Conservation (phyloP, 2,329 filamentous ascomycete genomes). For the Sporothrix phasma region DNA sequence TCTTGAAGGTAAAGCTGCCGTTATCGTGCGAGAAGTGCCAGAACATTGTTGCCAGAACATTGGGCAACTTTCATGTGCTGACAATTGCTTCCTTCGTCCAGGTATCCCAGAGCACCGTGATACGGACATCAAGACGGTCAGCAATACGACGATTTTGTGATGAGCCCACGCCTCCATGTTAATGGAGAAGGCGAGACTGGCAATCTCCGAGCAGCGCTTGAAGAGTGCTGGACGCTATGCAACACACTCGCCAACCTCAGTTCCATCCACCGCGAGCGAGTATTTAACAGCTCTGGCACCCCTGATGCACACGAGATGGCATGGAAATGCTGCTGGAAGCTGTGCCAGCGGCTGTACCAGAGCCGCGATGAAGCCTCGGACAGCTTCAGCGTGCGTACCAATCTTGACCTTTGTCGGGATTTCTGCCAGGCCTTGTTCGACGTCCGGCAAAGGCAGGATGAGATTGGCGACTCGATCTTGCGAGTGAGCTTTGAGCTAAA, state of each 20-base stretch:
- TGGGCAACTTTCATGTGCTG: background rate
- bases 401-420: conserved; percentile 77
- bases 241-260: conserved; percentile 82
- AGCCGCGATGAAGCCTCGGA: conserved; percentile 62
- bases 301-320: conserved; percentile 75
- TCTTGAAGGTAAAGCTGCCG: conserved; percentile 56
- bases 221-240: conserved; percentile 89
- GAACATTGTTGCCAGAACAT: no score
- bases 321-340: conserved; percentile 88
- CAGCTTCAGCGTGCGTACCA: conserved; percentile 57
- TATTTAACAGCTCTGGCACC: conserved; percentile 64
- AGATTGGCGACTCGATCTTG: conserved; percentile 73
- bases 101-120: conserved; percentile 43
- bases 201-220: conserved; percentile 64
- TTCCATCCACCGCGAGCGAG: conserved; percentile 68
- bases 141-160: conserved; percentile 39
- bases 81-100: conserved; percentile 21
- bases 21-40: conserved; percentile 7
- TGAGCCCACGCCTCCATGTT: conserved; percentile 30
- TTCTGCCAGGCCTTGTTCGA: conserved; percentile 91
- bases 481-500: conserved; percentile 91
- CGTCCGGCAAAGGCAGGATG: conserved; percentile 66
- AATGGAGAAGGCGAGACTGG: conserved; percentile 48
- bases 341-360: conserved; percentile 83
- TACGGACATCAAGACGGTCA: conserved; percentile 45